Evolutionary conservation across 352 stramenopile genomes (phyloP), one percentile per base, ranked within the genome.

Genomic region (Elongisporangium prolatum): DNA sequence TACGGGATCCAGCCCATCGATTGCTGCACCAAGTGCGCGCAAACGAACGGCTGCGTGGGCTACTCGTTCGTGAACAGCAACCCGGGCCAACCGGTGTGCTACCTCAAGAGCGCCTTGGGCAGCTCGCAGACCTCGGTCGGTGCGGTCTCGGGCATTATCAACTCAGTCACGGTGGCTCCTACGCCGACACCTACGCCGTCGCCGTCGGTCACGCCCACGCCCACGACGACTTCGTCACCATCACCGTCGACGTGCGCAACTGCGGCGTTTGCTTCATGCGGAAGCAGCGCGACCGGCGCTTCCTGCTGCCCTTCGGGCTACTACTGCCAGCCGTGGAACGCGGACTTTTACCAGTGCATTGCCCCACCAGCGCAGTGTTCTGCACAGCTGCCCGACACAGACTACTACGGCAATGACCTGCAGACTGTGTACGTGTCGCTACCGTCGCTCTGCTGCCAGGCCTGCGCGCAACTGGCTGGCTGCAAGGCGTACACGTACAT

Each of bases 401-500:
- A 82, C 50, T 79, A 64, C 47, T 75, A 68, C 24, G 74, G 74
- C 54, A 77, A 82, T 38, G 72, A 80, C 52, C 69, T 84, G 59
- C 60, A 71, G 59, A 77, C 69, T 2, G 65, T 80, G 40, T 80
- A 76, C 58, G 66, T 71, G 51, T 68, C 57, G 21, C 57, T 69
- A 9, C 66, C 66, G 21, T 73, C 66, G 21, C 56, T 72, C 8
- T 79, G 74, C 37, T 84, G 74, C 18, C 67, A 79, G 13, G 69
- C 61, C 7, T 84, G 74, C 62, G 50, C 63, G 8, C 67, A 60
- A 17, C 75, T 55, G 7, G 25, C 48, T 0, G 66, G 74, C 20
- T 83, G 74, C 58, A 63, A 69, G 61, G 71, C 67, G 22, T 83
- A 80, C 63, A 80, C 74, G 48, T 83, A 67, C 60, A 67, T 80